Percentiles rank a stretch among this genome's conserved stretches.
phyloP scores from a whole-genome alignment of 257 asterid species.

The Nicotiana sylvestris region DNA sequence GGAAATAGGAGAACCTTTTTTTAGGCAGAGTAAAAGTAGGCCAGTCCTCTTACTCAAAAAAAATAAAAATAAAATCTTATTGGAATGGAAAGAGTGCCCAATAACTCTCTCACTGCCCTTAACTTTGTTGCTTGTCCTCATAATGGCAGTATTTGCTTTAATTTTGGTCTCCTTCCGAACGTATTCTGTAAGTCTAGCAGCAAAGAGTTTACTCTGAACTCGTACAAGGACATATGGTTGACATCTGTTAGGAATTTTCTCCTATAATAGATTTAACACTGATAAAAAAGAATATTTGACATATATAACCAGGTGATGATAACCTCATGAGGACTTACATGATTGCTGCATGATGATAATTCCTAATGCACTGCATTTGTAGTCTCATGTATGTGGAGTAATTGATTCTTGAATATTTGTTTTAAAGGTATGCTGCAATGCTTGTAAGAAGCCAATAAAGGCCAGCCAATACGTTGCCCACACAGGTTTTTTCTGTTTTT shows the following conservation, averaged over 20 bases:
- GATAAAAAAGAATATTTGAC: not conserved
- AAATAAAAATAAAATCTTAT: not conserved
- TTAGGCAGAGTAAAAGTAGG: not conserved
- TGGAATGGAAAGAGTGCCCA: not conserved
- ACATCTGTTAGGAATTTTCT: not conserved
- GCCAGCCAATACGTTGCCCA: constrained; percentile 73
- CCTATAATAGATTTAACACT: not conserved
- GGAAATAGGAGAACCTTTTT: not conserved
- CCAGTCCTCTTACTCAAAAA: not conserved
- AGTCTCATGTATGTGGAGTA: not conserved
- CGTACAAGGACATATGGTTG: not conserved
- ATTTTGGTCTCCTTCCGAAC: not conserved
- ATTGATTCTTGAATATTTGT: constrained; percentile 18
- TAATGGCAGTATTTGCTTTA: not conserved
- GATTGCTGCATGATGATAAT: not conserved
- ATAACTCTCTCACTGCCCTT: not conserved
- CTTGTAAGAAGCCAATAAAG: constrained; percentile 92
- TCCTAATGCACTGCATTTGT: not conserved
- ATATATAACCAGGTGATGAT: not conserved
- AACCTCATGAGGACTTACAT: not conserved
- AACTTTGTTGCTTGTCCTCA: not conserved
- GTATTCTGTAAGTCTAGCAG: not conserved
- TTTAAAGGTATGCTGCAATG: constrained; percentile 85
- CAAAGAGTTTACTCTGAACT: not conserved
- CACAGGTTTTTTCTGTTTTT: constrained; percentile 54